Percentiles rank a stretch among this genome's conserved stretches.
Evolutionary conservation across 164 flowering plant genomes (phyloP).

Genomic region (Dillenia turbinata): DNA sequence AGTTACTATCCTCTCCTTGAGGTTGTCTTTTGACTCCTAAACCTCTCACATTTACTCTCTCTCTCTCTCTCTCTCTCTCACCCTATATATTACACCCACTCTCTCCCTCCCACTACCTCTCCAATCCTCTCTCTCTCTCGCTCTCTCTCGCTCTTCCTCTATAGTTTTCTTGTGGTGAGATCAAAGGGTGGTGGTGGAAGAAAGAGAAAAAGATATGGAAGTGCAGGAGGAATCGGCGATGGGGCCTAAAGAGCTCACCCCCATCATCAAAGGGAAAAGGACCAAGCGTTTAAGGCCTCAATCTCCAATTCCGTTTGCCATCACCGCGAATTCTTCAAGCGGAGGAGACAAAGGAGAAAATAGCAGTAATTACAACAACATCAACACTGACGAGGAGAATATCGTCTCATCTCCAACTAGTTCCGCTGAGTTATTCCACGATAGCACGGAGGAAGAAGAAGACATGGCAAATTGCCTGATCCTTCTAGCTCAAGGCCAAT

Average conservation of each 20-base stretch:
- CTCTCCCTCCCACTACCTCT: not conserved
- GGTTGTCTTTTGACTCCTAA: conserved; percentile 26
- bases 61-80: conserved; percentile 19
- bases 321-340: conserved; percentile 20
- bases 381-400: not conserved
- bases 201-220: conserved; percentile 21
- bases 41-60: conserved; percentile 12
- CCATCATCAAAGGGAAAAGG: conserved; percentile 37
- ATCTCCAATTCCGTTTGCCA: conserved; percentile 7
- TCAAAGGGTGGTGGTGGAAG: not conserved
- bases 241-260: conserved; percentile 10
- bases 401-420: conserved; percentile 6
- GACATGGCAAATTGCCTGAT: conserved; percentile 77
- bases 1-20: conserved; percentile 28
- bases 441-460: conserved; percentile 48
- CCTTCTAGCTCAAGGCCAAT: conserved; percentile 54
- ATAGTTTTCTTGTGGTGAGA: not conserved
- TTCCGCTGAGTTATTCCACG: conserved; percentile 12
- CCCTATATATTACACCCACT: not conserved
- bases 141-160: conserved; percentile 4
- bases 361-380: no score
- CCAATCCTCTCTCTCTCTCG: conserved; percentile 3
- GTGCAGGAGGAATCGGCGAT: conserved; percentile 19
- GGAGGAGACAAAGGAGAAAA: not conserved
- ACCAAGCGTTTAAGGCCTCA: conserved; percentile 44